Conservation (phyloP, 192 early-diverging fungal species). For the Coemansia sp. region DNA sequence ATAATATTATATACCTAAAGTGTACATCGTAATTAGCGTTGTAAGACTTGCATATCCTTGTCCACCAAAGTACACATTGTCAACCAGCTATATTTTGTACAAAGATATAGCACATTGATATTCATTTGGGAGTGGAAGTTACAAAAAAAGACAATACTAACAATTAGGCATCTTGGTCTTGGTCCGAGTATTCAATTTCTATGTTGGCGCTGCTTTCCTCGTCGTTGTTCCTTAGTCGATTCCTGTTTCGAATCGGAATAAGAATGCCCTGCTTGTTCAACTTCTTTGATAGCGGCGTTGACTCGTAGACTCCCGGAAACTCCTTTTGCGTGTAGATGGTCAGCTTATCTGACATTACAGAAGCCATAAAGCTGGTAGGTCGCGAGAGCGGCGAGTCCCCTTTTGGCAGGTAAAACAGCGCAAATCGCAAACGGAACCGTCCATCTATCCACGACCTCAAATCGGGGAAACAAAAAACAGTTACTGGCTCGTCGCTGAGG, state of each 20-base stretch:
- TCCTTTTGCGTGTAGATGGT: constrained; percentile 40
- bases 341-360: constrained; percentile 32
- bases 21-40: background rate
- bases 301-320: constrained; percentile 48
- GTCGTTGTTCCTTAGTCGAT: constrained; percentile 21
- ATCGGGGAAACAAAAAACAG: constrained; percentile 46
- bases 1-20: background rate
- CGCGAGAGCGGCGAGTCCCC: background rate
- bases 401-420: constrained; percentile 33
- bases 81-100: background rate
- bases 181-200: background rate
- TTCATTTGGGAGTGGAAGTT: background rate
- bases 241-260: constrained; percentile 53
- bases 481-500: constrained; percentile 21
- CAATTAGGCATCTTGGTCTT: background rate
- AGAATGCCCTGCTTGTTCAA: constrained; percentile 31
- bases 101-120: background rate
- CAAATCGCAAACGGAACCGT: constrained; percentile 39
- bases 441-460: constrained; percentile 34
- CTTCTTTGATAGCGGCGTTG: constrained; percentile 36
- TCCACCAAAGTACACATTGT: background rate
- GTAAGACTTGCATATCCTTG: background rate
- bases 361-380: constrained; percentile 11
- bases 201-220: constrained; percentile 4
- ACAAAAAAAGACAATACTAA: too few relatives aligned